A percentile compares a stretch with the other conserved stretches of the same genome.
These are phyloP conservation scores for Flaveria floridana DNA, from an alignment of 140 eudicot genomes.

Conservation along the genomic window DNA sequence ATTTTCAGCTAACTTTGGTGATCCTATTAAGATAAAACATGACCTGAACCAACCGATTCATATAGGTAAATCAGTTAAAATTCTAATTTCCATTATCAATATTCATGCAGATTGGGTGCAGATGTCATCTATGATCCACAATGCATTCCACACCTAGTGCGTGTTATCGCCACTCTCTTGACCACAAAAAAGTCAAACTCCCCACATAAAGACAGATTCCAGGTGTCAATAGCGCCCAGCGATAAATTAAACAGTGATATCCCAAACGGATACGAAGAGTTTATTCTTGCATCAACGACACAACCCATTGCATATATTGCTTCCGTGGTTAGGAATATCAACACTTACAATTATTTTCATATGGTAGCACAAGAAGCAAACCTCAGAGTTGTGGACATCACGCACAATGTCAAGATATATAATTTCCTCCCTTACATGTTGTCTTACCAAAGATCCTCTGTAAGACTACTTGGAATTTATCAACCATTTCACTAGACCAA, in stretches of 20 bases:
- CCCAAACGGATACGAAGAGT: conserved; percentile 23
- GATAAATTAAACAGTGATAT: conserved; percentile 6
- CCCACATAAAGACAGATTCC: not conserved
- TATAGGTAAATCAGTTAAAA: not conserved
- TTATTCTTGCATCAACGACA: conserved; percentile 24
- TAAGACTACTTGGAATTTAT: conserved; percentile 42
- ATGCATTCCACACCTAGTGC: conserved; percentile 78
- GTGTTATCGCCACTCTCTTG: conserved; percentile 60
- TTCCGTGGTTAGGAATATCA: conserved; percentile 68
- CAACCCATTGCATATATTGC: conserved; percentile 77
- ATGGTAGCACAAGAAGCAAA: conserved; percentile 49
- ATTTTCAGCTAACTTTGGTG: not conserved
- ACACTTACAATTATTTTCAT: conserved; percentile 64
- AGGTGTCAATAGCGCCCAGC: conserved; percentile 9
- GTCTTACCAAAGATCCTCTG: conserved; percentile 57
- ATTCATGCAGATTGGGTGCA: conserved; percentile 72
- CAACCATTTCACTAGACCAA: conserved; percentile 3
- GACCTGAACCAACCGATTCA: not conserved
- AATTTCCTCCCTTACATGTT: conserved; percentile 72
- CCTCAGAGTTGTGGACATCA: conserved; percentile 55
- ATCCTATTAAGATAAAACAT: not conserved
- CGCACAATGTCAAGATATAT: conserved; percentile 43
- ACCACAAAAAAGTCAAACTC: conserved; percentile 34
- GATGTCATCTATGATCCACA: conserved; percentile 80
- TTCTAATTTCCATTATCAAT: not conserved